These are phyloP conservation scores for Porcisia hertigi DNA, from an alignment of 208 protist species.

Conservation along the genomic window DNA sequence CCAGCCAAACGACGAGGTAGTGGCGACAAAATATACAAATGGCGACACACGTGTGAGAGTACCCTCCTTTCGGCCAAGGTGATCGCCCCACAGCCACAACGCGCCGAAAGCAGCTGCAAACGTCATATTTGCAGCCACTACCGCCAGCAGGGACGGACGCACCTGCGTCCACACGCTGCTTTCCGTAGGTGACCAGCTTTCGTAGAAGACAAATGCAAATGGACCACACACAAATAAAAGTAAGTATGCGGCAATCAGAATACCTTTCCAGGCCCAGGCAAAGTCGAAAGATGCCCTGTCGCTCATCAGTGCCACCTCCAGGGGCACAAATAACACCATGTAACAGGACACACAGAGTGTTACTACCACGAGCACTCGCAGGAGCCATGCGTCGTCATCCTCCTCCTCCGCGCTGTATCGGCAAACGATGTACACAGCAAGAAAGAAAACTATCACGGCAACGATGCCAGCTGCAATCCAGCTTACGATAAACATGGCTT, in stretches of 20 bases:
- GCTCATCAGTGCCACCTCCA: constrained; percentile 83
- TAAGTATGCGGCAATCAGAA: constrained; percentile 24
- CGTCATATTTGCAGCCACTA: constrained; percentile 13
- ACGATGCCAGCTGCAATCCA: constrained; percentile 54
- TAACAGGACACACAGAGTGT: constrained; percentile 50
- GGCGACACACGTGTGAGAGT: constrained; percentile 34
- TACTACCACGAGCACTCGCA: constrained; percentile 45
- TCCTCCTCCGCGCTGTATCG: constrained; percentile 64
- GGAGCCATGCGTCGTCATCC: constrained; percentile 61
- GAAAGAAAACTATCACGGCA: constrained; percentile 43
- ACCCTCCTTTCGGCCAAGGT: constrained; percentile 10
- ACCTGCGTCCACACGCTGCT: constrained; percentile 29
- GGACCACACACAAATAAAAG: constrained; percentile 72
- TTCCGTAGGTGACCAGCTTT: constrained; percentile 66
- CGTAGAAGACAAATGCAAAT: constrained; percentile 89
- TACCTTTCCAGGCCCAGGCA: constrained; percentile 29
- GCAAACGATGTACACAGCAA: constrained; percentile 55
- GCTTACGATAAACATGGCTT: constrained; percentile 34
- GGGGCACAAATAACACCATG: constrained; percentile 89
- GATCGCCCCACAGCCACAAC: constrained; percentile 28
- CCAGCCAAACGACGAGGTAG: constrained; percentile 77
- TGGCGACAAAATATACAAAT: constrained; percentile 70
- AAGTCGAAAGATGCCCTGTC: constrained; percentile 28
- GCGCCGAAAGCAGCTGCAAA: constrained; percentile 24
- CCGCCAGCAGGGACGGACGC: constrained; percentile 14